These are phyloP conservation scores for Didymella sp. DNA, from an alignment of 2,329 filamentous ascomycete species.

Conservation along the genomic window DNA sequence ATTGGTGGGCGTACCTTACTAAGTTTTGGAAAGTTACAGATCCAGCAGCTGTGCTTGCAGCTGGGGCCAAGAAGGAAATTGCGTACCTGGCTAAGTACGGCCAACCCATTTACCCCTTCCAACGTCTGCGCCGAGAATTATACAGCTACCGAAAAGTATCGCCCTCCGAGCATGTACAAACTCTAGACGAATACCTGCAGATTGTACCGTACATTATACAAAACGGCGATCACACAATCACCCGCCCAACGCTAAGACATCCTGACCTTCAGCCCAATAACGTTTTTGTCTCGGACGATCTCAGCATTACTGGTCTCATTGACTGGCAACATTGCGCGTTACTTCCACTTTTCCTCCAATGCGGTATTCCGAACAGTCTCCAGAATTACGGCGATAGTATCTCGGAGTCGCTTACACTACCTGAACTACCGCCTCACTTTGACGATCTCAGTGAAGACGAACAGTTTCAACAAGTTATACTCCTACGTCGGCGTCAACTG, in stretches of 20 bases:
- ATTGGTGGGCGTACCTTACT: slow-evolving; percentile 19
- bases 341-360: slow-evolving; percentile 49
- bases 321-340: slow-evolving; percentile 53
- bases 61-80: slow-evolving; percentile 45
- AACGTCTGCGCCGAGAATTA: slow-evolving; percentile 41
- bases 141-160: slow-evolving; percentile 41
- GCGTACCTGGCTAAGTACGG: slow-evolving; percentile 39
- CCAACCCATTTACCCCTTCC: slow-evolving; percentile 40
- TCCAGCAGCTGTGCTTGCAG: slow-evolving; percentile 31
- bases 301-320: slow-evolving; percentile 49
- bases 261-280: slow-evolving; percentile 46
- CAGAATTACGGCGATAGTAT: slow-evolving; percentile 51
- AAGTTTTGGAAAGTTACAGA: slow-evolving; percentile 31
- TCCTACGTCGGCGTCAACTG: slow-evolving; percentile 39
- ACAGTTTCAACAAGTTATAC: slow-evolving; percentile 34
- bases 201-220: slow-evolving; percentile 35
- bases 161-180: slow-evolving; percentile 37
- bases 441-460: slow-evolving; percentile 30
- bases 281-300: slow-evolving; percentile 33
- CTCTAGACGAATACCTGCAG: slow-evolving; percentile 40
- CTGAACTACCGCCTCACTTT: slow-evolving; percentile 35
- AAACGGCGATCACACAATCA: slow-evolving; percentile 18
- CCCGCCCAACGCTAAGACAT: slow-evolving; percentile 39
- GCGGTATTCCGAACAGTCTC: slow-evolving; percentile 50
- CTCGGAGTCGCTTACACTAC: slow-evolving; percentile 31